Percentiles rank a stretch among this genome's conserved stretches.
Conservation (phyloP, 768 basidiomycete species). For the Termitomyces heimii region DNA sequence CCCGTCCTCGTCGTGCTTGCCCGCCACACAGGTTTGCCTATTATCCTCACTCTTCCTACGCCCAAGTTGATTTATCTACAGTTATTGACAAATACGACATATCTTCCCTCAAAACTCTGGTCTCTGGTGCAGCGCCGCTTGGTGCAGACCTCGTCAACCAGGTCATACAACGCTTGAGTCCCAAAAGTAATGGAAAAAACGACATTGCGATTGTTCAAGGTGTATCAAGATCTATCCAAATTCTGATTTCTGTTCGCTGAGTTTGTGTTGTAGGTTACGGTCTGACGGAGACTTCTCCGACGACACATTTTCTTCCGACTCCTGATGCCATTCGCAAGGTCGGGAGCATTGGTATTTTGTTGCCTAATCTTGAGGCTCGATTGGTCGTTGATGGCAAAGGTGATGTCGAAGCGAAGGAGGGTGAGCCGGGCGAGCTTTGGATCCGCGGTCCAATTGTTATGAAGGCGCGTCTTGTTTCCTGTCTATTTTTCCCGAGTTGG, state of each 20-base stretch:
- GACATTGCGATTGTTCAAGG: slow-evolving; percentile 26
- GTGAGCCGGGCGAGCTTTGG: slow-evolving; percentile 78
- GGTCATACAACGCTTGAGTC: slow-evolving; percentile 31
- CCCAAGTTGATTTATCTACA: slow-evolving; percentile 14
- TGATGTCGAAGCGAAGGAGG: slow-evolving; percentile 41
- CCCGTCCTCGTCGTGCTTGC: slow-evolving; percentile 75
- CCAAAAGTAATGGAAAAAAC: slow-evolving; percentile 33
- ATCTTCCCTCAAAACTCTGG: slow-evolving; percentile 48
- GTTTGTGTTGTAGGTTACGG: slow-evolving; percentile 49
- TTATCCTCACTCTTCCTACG: too few relatives aligned
- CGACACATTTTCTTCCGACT: slow-evolving; percentile 48
- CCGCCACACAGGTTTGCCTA: slow-evolving; percentile 56
- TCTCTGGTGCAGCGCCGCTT: slow-evolving; percentile 80
- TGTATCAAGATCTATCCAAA: background rate
- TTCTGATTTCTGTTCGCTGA: background rate
- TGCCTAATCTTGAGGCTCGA: slow-evolving; percentile 74
- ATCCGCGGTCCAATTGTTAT: slow-evolving; percentile 72
- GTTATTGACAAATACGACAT: slow-evolving; percentile 66
- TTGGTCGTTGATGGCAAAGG: slow-evolving; percentile 61
- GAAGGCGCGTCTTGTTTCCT: slow-evolving; percentile 45
- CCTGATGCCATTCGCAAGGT: slow-evolving; percentile 40
- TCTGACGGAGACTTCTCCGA: slow-evolving; percentile 79
- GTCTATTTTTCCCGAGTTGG: background rate
- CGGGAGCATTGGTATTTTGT: slow-evolving; percentile 62
- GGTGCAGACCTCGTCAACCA: slow-evolving; percentile 54